Evolutionary conservation across 2,329 filamentous ascomycete species (phyloP).

Genomic region (Diaporthe aspalathi): DNA sequence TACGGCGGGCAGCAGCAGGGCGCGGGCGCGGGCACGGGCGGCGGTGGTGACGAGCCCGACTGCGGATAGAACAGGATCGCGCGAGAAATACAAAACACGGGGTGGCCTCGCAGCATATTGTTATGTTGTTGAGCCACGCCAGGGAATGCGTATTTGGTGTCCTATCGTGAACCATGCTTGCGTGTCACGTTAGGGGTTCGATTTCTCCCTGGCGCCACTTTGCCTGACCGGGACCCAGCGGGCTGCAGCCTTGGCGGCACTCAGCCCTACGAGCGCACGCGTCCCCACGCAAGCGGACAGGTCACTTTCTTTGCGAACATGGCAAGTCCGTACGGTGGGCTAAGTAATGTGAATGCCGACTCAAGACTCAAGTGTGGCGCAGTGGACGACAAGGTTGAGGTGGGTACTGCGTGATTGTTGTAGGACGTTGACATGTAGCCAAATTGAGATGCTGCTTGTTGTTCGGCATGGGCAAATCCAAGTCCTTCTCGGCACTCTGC

Average conservation of each 20-base stretch:
- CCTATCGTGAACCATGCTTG: background rate
- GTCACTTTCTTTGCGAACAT: slow-evolving; percentile 7
- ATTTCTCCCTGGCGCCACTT: slow-evolving; percentile 1
- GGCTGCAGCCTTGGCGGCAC: background rate
- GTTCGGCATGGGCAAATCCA: background rate
- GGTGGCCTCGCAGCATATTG: background rate
- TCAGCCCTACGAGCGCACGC: slow-evolving; percentile 26
- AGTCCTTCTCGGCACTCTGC: background rate
- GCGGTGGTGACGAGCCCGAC: slow-evolving; percentile 52
- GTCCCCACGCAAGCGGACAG: slow-evolving; percentile 11
- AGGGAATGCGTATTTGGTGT: too few species aligned
- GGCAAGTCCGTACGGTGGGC: background rate
- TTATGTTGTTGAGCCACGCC: background rate
- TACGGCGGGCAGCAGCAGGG: slow-evolving; percentile 52
- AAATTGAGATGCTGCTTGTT: background rate
- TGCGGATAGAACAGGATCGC: slow-evolving; percentile 48
- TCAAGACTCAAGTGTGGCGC: background rate
- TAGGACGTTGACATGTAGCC: background rate
- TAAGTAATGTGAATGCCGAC: background rate
- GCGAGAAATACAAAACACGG: background rate
- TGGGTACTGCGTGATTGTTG: background rate
- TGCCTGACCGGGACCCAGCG: background rate
- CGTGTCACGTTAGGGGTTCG: background rate
- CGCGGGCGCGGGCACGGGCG: slow-evolving; percentile 32
- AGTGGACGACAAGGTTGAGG: background rate